phyloP scores from a whole-genome alignment of 2,329 filamentous ascomycete genomes.

The Chaetoscypha palmicola region DNA sequence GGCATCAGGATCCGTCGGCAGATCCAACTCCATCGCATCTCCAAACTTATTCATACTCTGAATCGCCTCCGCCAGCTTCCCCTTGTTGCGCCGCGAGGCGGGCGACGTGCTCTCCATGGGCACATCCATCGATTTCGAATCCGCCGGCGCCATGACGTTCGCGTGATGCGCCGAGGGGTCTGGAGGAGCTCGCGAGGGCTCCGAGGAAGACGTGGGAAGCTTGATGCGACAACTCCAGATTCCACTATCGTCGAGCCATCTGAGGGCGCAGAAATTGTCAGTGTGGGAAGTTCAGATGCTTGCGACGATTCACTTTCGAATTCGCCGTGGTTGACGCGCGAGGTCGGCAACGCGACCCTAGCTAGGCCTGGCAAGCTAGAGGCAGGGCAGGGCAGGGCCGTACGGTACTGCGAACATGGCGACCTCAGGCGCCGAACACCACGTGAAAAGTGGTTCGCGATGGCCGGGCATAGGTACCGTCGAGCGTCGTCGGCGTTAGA shows the following conservation, averaged over 20 bases:
- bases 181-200: background rate
- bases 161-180: constrained; percentile 2
- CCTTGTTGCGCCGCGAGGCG: constrained; percentile 26
- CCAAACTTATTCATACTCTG: constrained; percentile 29
- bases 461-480: background rate
- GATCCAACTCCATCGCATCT: constrained; percentile 27
- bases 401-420: no score
- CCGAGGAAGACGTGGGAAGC: constrained; percentile 18
- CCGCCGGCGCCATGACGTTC: constrained; percentile 16
- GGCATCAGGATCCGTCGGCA: constrained; percentile 53
- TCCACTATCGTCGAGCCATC: constrained; percentile 29
- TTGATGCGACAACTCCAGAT: constrained; percentile 31
- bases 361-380: background rate
- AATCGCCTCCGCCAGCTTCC: constrained; percentile 28
- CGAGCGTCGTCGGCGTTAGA: background rate
- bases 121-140: constrained; percentile 19
- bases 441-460: constrained; percentile 7
- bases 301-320: background rate
- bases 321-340: background rate
- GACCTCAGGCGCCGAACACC: no score
- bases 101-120: constrained; percentile 23
- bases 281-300: background rate
- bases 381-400: constrained; percentile 1
- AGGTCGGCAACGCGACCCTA: constrained; percentile 4
- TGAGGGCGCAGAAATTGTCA: constrained; percentile 16